Base-by-base conservation (phyloP, 345 rosid species). In the Populus deltoides region DNA sequence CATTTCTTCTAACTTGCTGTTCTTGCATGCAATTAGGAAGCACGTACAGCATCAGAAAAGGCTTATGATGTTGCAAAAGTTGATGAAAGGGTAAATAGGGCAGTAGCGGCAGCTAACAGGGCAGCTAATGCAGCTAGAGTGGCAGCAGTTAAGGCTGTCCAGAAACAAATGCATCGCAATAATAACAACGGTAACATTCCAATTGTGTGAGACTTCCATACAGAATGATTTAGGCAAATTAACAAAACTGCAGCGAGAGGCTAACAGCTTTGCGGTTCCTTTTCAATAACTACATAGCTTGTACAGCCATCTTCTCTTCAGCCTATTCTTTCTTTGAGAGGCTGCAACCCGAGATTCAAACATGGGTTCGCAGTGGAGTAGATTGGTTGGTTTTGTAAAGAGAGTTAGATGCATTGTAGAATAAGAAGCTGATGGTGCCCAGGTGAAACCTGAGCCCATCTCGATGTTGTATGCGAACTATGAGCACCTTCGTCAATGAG, bases 111-210 rank as follows among this genome's bases (percentile, higher is more conserved):
- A 12, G 98, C 97, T 76, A 94, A 93, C 81, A 89, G 90, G 63
- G 91, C 97, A 70, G 98, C 98, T 65, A 92, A 93, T 86, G 91
- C 97, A 80, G 97, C 94, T 76, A 88, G 97, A 85, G 91, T 93
- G 66, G 93, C 89, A 67, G 93, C 97, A 36, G 91, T 91, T 77
- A 90, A 88, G 89, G 97, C 98, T 39, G 94, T 85, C 31, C 97
- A 91, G 83, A 92, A 91, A 81, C 91, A 92, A 81, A 88, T 90
- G 82, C 89, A 85, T 77, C 91, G 78, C 67, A 83, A 78, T 61
- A 82, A 55, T 41, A 82, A 81, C 82, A 65, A 66, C 61, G 97
- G 89, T 63, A 81, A 77, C 81, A 81, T 87, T 75, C 88, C 92
- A 35, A 72, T 87, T 11, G 86, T 85, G 82, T 89, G 87, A 90